Base-by-base conservation (phyloP, 163 green algal genomes). In the Coccomyxa subellipsoidea region DNA sequence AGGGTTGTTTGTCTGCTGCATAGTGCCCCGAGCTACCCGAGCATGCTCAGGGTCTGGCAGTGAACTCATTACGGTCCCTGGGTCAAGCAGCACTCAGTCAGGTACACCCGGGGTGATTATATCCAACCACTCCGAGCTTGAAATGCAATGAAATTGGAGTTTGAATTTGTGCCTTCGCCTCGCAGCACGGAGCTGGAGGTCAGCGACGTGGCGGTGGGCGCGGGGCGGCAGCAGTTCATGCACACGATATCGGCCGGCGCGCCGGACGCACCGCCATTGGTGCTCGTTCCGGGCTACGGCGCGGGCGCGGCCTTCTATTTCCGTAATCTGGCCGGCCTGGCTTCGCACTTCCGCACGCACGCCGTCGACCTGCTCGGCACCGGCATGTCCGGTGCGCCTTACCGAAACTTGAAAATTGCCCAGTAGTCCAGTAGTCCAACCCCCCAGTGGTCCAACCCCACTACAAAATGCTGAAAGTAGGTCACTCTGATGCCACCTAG, bases 281-380 rank as follows among this genome's bases (percentile, higher is more conserved):
- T 97, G 6, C 84, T 89, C 29, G 77, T 95, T 69, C 90, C 93
- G 0, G 84, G 84, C 29, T 97, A 97, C 81, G 91, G 89, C 0
- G 91, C 93, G 0, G 93, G 93, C 4, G 79, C 86, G 34, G 91
- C 86, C 9, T 95, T 96, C 82, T 94, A 89, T 76, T 97, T 91
- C 75, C 80, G 88, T 59, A 90, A 96, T 75, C 69, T 97, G 27
- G 85, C 88, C 15, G 87, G 83, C 1, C 84, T 98, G 27, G 80
- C 84, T 15, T 36, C 59, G 25, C 80, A 80, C 18, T 93, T 95
- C 79, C 81, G 84, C 12, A 72, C 93, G 8, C 92, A 91, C 81
- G 88, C 88, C 4, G 88, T 97, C 7, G 94, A 98, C 87, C 94
- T 92, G 85, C 87, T 97, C 29, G 94, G 94, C 70, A 97, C 92